A percentile compares a stretch with the other conserved stretches of the same genome.
Conservation (phyloP, 805 yeast genomes). For the Suhomyces sp. region DNA sequence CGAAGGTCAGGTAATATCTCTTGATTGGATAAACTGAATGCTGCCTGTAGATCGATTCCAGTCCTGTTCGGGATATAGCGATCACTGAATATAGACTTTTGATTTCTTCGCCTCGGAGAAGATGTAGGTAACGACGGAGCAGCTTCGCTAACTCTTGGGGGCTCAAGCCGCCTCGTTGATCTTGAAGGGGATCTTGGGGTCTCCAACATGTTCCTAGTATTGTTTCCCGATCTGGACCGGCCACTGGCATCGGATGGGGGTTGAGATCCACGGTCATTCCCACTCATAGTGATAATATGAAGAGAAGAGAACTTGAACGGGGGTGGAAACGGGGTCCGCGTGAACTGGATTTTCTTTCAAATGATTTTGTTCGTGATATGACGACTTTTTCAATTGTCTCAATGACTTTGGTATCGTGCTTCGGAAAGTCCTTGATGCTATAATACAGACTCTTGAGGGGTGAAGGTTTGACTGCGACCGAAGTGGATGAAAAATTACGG, state of each 20-base stretch:
- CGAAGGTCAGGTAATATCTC: slow-evolving; percentile 40
- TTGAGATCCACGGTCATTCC: slow-evolving; percentile 1
- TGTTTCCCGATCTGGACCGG: background rate
- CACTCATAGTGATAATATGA: slow-evolving; percentile 5
- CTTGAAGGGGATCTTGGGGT: slow-evolving; percentile 45
- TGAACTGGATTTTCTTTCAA: no score
- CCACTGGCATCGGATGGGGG: no score
- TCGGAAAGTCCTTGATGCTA: no score
- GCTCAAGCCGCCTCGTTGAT: slow-evolving; percentile 38
- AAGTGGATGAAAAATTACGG: no score
- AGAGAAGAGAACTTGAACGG: no score
- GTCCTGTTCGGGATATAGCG: slow-evolving; percentile 85
- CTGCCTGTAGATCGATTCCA: slow-evolving; percentile 86
- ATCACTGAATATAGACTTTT: slow-evolving; percentile 64
- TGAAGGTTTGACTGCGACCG: no score
- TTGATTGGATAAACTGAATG: slow-evolving; percentile 57
- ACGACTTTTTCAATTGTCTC: no score
- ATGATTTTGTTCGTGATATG: no score
- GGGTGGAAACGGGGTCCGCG: no score
- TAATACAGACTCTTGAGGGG: no score
- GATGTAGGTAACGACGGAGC: slow-evolving; percentile 32
- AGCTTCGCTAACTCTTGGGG: slow-evolving; percentile 37
- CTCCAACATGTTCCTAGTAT: slow-evolving; percentile 20
- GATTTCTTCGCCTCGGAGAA: slow-evolving; percentile 51
- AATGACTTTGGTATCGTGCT: no score